These are phyloP conservation scores for Russula earlei DNA, from an alignment of 768 basidiomycete species.

Conservation along the genomic window DNA sequence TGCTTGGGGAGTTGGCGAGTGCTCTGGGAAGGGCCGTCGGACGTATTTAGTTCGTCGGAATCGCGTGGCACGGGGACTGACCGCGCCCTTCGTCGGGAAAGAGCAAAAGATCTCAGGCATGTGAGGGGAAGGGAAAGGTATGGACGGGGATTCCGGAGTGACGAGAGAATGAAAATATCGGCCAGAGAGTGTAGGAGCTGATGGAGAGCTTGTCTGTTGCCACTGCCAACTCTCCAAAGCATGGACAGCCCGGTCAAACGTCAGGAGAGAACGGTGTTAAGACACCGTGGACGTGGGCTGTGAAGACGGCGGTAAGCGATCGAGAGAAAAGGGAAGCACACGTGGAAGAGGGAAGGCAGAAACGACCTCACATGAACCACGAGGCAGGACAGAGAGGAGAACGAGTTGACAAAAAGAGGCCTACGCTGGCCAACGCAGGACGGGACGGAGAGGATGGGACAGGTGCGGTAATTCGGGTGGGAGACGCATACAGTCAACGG, in stretches of 20 bases:
- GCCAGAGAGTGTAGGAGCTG: conserved; percentile 23
- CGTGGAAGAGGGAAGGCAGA: neutral
- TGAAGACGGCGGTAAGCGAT: conserved; percentile 2
- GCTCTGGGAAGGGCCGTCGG: neutral
- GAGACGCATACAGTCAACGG: neutral
- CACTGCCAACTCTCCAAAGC: conserved; percentile 54
- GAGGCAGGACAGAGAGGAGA: neutral
- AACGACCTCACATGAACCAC: conserved; percentile 13
- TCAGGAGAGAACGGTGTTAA: conserved; percentile 27
- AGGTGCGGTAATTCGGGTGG: conserved; percentile 2
- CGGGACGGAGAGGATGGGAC: neutral
- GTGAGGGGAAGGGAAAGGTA: conserved; percentile 14
- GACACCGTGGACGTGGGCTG: conserved; percentile 29
- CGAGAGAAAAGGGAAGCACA: neutral
- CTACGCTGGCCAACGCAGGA: neutral
- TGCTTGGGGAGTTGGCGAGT: neutral
- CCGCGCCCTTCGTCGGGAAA: conserved; percentile 1
- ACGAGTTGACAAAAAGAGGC: neutral
- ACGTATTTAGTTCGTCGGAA: neutral
- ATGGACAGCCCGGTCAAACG: conserved; percentile 52
- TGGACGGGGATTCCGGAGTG: conserved; percentile 11
- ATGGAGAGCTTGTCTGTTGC: conserved; percentile 41
- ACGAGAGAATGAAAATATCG: conserved; percentile 22
- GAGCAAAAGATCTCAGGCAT: conserved; percentile 21
- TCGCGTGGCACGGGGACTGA: neutral